Conservation (phyloP, 2,329 filamentous ascomycete species). For the Xylariaceae sp. region DNA sequence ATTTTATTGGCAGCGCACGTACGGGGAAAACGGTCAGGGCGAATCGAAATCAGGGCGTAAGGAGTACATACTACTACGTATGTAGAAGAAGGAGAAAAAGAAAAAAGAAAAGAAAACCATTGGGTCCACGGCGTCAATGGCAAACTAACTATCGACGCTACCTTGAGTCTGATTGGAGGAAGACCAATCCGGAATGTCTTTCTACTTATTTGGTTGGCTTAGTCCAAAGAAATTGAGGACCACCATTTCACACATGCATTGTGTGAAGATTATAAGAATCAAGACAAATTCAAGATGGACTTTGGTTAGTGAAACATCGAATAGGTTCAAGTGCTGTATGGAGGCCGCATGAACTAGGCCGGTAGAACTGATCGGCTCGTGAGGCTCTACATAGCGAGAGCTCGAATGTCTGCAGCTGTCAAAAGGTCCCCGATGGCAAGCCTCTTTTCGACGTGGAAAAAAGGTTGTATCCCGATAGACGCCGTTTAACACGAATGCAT, state of each 20-base stretch:
- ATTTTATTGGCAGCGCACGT: slow-evolving; percentile 14
- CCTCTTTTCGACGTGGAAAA: neutral
- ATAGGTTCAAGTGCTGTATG: slow-evolving; percentile 1
- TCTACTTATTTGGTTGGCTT: too few species aligned
- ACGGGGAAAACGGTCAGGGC: slow-evolving; percentile 9
- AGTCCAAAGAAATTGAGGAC: slow-evolving; percentile 33
- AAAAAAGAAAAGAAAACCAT: slow-evolving; percentile 13
- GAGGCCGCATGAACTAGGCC: neutral
- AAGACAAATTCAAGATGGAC: slow-evolving; percentile 17
- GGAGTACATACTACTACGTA: too few species aligned
- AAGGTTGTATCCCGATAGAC: slow-evolving; percentile 5
- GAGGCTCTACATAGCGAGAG: neutral
- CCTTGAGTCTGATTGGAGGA: slow-evolving; percentile 29
- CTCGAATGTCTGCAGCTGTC: neutral
- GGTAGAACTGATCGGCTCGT: neutral
- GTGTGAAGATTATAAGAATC: slow-evolving; percentile 30
- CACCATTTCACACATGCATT: slow-evolving; percentile 33
- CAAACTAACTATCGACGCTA: slow-evolving; percentile 21
- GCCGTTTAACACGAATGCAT: neutral
- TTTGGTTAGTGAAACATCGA: slow-evolving; percentile 16
- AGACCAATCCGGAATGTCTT: slow-evolving; percentile 16
- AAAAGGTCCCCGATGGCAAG: slow-evolving; percentile 7
- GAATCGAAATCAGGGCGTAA: neutral
- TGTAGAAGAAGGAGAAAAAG: slow-evolving; percentile 3
- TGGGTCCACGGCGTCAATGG: slow-evolving; percentile 32